These are phyloP conservation scores for Oryza brachyantha DNA, from an alignment of 176 grass and related monocot species.

Conservation along the genomic window DNA sequence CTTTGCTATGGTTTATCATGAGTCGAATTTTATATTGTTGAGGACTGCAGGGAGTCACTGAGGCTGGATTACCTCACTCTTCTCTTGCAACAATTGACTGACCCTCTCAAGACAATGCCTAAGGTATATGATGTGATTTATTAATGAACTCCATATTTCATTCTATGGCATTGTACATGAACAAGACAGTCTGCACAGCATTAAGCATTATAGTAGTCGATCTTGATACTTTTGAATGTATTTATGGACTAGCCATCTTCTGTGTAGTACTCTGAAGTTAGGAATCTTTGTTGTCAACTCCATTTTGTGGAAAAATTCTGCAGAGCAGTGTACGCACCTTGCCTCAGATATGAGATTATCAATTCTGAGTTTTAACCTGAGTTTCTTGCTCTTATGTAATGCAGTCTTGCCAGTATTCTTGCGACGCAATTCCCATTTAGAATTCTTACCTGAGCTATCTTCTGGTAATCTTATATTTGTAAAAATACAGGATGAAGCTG, in stretches of 20 bases:
- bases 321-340: background rate
- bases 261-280: background rate
- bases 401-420: background rate
- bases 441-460: slow-evolving; percentile 8
- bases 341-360: background rate
- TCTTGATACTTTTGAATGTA: background rate
- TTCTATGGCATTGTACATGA: slow-evolving; percentile 17
- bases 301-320: slow-evolving; percentile 17
- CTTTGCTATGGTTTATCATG: slow-evolving; percentile 4
- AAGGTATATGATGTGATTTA: slow-evolving; percentile 56
- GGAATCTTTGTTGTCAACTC: background rate
- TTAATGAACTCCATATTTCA: slow-evolving; percentile 6
- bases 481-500: slow-evolving; percentile 72
- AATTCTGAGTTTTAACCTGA: background rate
- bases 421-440: background rate
- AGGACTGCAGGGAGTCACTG: slow-evolving; percentile 63
- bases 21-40: slow-evolving; percentile 27
- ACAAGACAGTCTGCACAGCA: background rate
- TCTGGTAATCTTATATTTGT: slow-evolving; percentile 27
- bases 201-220: background rate
- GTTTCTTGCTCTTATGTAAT: slow-evolving; percentile 8
- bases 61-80: slow-evolving; percentile 82
- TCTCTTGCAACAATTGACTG: slow-evolving; percentile 72
- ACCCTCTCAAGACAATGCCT: slow-evolving; percentile 61
- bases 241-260: background rate